Evolutionary conservation across 495 filamentous ascomycete species (phyloP), one percentile per base, ranked within the genome.

Genomic region (Schizothecium vesticola): DNA sequence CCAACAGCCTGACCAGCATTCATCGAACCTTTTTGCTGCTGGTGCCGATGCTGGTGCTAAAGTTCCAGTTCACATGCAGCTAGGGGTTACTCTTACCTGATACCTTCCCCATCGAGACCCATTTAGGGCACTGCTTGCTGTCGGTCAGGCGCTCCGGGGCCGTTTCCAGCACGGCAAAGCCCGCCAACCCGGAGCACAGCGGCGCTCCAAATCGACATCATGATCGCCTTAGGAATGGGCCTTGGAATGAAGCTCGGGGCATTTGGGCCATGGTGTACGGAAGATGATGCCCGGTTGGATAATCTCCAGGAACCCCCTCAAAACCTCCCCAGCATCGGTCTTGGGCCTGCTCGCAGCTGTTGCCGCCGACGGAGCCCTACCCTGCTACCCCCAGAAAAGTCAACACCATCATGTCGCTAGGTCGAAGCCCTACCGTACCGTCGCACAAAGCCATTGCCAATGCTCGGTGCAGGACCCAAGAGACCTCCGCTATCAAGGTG

Each of bases 11-110:
- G 31, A 33, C 31, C 31, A 33, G 31, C 11, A 2, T n/a, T 51
- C 51, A 55, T 64, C 56, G 58, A 13, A 43, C 33, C 19, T 43
- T 43, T 43, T 16, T 43, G 4, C 33, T 43, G 33, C 33, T 31
- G 28, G 28, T 9, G 28, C 28, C 43, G 56, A 58, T 63, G 26
- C 60, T 61, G 33, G 59, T 25, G 23, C 31, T 58, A 56, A 61
- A 63, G 67, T 71, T 70, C 75, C 72, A 71, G 61, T 74, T 65
- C 59, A 58, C 24, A 70, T 76, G 75, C 74, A 76, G 72, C 75
- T 73, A 74, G 71, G 71, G 71, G 75, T 77, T 77, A 56, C 68
- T 73, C 63, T 77, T 77, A 77, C 75, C 69, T 76, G 67, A 76
- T 70, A 76, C 74, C 71, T 76, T 73, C 72, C 73, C 60, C 63